Conservation (phyloP, 108 stramenopile genomes). For the Ochromonas danica region DNA sequence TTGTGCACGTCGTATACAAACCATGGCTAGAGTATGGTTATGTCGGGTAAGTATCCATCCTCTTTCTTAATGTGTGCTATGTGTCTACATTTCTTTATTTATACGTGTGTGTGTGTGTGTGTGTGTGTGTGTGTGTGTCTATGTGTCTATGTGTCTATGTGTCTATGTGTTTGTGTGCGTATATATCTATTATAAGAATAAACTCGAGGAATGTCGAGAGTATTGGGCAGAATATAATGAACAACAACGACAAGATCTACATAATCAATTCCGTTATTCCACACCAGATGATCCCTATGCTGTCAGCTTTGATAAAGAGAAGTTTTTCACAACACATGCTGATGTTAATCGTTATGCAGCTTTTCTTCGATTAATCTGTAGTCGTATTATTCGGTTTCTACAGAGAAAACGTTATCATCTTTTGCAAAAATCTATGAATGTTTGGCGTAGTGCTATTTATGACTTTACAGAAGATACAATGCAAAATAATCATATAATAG, state of each 20-base stretch:
- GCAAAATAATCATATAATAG: not conserved
- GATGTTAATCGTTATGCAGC: not conserved
- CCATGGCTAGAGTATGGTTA: not conserved
- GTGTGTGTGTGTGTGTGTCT: not conserved
- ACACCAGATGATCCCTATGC: not conserved
- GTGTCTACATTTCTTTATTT: not conserved
- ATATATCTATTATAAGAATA: not conserved
- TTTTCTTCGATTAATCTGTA: not conserved
- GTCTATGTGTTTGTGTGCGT: not conserved
- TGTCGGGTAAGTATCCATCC: conserved; percentile 23
- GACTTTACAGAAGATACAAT: not conserved
- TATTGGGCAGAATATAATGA: not conserved
- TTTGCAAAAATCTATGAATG: not conserved
- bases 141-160: not conserved
- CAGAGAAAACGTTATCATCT: not conserved
- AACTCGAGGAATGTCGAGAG: not conserved
- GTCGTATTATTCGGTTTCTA: not conserved
- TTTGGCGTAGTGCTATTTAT: not conserved
- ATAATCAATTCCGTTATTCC: not conserved
- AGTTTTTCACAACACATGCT: conserved; percentile 4
- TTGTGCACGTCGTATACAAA: not conserved
- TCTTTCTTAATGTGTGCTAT: not conserved
- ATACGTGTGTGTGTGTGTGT: not conserved
- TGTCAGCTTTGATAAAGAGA: not conserved
- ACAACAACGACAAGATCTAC: not conserved